Conservation (phyloP, 495 filamentous ascomycete species). For the Hypoxylon fuscum region DNA sequence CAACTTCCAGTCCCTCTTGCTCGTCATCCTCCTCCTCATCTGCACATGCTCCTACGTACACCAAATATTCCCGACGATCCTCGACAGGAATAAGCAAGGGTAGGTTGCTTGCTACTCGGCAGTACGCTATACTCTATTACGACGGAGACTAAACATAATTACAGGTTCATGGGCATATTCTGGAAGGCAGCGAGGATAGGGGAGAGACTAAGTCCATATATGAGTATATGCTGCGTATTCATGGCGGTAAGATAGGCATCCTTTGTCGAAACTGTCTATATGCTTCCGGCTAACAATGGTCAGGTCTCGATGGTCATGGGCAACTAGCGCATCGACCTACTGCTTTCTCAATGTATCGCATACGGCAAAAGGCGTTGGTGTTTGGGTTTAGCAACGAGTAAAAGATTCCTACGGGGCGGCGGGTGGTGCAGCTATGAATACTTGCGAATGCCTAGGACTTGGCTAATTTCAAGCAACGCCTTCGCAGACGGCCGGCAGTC, state of each 20-base stretch:
- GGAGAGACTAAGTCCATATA: constrained; percentile 93
- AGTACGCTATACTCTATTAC: not conserved
- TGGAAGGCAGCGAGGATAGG: constrained; percentile 97
- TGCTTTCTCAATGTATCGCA: constrained; percentile 10
- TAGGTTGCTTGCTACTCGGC: constrained; percentile 49
- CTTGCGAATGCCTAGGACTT: not conserved
- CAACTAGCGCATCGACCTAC: constrained; percentile 21
- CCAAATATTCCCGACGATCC: constrained; percentile 86
- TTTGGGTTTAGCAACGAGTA: constrained; percentile 21
- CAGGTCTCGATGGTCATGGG: constrained; percentile 43
- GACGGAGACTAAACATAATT: constrained; percentile 7
- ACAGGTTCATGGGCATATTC: constrained; percentile 85
- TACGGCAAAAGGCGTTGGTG: constrained; percentile 21
- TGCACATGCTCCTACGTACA: constrained; percentile 95
- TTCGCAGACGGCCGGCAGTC: not conserved
- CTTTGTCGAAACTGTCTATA: not conserved
- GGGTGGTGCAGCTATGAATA: not conserved
- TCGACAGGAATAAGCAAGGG: constrained; percentile 94
- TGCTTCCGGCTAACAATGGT: not conserved
- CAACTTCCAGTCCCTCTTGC: constrained; percentile 94
- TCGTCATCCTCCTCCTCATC: constrained; percentile 93
- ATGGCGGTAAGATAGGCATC: constrained; percentile 76
- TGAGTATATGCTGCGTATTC: constrained; percentile 89
- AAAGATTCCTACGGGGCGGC: not conserved
- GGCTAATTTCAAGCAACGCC: not conserved